Evolutionary conservation across 768 basidiomycete species (phyloP).

Genomic region (Glaciozyma martinii): DNA sequence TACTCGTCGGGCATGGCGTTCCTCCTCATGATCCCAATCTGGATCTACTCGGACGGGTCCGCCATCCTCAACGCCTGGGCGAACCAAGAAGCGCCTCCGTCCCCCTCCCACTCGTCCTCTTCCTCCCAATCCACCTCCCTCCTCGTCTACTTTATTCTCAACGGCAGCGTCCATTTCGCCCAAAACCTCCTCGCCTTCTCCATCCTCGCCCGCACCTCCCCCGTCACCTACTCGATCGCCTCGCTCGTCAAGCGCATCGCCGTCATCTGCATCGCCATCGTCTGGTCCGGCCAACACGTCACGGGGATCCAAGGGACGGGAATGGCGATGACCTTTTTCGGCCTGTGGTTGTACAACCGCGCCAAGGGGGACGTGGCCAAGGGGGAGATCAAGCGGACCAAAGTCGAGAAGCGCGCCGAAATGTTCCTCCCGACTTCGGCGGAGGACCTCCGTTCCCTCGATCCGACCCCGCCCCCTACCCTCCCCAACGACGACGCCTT

Average conservation of each 20-base stretch:
- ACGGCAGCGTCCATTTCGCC: slow-evolving; percentile 89
- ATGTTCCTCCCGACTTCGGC: slow-evolving; percentile 28
- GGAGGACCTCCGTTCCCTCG: slow-evolving; percentile 24
- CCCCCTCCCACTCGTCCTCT: slow-evolving; percentile 1
- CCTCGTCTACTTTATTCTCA: slow-evolving; percentile 77
- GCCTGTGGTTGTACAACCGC: slow-evolving; percentile 91
- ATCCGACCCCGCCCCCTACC: neutral
- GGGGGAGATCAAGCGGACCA: slow-evolving; percentile 52
- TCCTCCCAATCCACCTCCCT: slow-evolving; percentile 46
- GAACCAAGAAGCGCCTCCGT: slow-evolving; percentile 30
- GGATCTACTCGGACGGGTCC: slow-evolving; percentile 79
- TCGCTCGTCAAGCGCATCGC: slow-evolving; percentile 95
- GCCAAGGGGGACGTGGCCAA: slow-evolving; percentile 86
- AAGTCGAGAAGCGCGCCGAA: slow-evolving; percentile 31
- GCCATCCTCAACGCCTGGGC: slow-evolving; percentile 49
- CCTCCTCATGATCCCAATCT: slow-evolving; percentile 89
- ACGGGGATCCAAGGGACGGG: slow-evolving; percentile 77
- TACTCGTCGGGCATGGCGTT: slow-evolving; percentile 94
- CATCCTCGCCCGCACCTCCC: slow-evolving; percentile 88
- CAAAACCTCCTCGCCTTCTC: slow-evolving; percentile 98
- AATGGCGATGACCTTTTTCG: slow-evolving; percentile 80
- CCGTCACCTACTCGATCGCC: slow-evolving; percentile 97
- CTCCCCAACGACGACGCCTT: neutral
- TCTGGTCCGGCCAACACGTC: slow-evolving; percentile 87
- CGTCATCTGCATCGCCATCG: slow-evolving; percentile 93